Conservation (phyloP, 2,329 filamentous ascomycete genomes). For the Xylariales sp. region DNA sequence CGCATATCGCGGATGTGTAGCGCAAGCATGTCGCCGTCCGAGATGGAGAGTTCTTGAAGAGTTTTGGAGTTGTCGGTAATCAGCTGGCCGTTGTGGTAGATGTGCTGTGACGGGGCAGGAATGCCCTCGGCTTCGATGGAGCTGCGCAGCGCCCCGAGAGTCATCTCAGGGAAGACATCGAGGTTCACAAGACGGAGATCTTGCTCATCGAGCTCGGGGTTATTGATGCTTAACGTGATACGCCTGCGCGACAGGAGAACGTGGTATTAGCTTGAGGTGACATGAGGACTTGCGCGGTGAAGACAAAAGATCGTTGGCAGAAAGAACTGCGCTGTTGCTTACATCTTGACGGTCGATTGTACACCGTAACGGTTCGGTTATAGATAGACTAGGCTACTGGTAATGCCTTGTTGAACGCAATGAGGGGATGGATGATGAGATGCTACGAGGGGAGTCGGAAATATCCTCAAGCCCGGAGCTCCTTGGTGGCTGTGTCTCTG, state of each 20-base stretch:
- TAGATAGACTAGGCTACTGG: no score
- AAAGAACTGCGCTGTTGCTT: no score
- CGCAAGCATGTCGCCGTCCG: conserved; percentile 88
- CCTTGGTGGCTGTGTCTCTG: no score
- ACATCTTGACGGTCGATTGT: no score
- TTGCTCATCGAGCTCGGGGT: conserved; percentile 56
- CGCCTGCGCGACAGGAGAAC: conserved; percentile 44
- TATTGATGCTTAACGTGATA: conserved; percentile 70
- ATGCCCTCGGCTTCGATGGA: conserved; percentile 82
- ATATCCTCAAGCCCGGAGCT: no score
- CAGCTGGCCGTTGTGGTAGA: conserved; percentile 85
- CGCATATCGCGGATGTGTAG: conserved; percentile 68
- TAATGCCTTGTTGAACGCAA: no score
- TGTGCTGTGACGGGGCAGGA: conserved; percentile 68
- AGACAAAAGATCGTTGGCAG: no score
- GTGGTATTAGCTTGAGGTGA: conserved; percentile 2
- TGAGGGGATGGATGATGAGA: no score
- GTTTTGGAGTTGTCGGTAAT: conserved; percentile 76
- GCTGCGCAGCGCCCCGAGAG: conserved; percentile 78
- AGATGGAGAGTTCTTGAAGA: conserved; percentile 74
- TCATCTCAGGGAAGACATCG: conserved; percentile 67
- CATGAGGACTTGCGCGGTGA: no score
- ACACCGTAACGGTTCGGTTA: no score
- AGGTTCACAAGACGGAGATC: conserved; percentile 61
- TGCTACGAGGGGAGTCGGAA: no score